Evolutionary conservation across 371 early-diverging fungal genomes (phyloP).

Genomic region (Apophysomyces ossiformis): DNA sequence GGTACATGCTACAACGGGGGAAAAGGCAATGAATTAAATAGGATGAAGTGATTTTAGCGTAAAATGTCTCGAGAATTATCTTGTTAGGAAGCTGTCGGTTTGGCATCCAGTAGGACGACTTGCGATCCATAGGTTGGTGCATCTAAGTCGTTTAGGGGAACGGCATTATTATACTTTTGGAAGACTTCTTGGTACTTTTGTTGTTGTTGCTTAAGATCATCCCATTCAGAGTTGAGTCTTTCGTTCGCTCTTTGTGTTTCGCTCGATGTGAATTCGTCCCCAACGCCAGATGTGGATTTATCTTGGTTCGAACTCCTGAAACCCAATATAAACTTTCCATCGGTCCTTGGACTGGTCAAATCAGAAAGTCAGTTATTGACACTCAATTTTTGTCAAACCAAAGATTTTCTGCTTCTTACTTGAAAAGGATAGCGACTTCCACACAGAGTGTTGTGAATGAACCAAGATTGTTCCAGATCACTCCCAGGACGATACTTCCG

Average conservation of each 20-base stretch:
- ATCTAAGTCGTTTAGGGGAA: slow-evolving; percentile 7
- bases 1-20: too few species aligned
- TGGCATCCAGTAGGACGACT: background rate
- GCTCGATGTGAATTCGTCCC: slow-evolving; percentile 7
- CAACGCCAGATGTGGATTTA: slow-evolving; percentile 2
- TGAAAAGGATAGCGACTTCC: slow-evolving; percentile 34
- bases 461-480: slow-evolving; percentile 35
- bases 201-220: slow-evolving; percentile 26
- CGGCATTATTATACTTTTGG: slow-evolving; percentile 24
- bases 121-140: slow-evolving; percentile 5
- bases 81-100: background rate
- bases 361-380: too few species aligned
- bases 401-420: slow-evolving; percentile 19
- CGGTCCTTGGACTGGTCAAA: background rate
- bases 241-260: slow-evolving; percentile 14
- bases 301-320: slow-evolving; percentile 23
- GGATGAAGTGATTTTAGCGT: background rate
- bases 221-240: slow-evolving; percentile 12
- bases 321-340: slow-evolving; percentile 14
- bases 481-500: slow-evolving; percentile 26
- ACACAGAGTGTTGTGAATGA: slow-evolving; percentile 23
- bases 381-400: background rate
- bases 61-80: background rate
- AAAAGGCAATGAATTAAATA: background rate
- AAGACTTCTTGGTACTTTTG: slow-evolving; percentile 27